Conservation (phyloP, 2,329 filamentous ascomycete species). For the Penicillium frequentans region DNA sequence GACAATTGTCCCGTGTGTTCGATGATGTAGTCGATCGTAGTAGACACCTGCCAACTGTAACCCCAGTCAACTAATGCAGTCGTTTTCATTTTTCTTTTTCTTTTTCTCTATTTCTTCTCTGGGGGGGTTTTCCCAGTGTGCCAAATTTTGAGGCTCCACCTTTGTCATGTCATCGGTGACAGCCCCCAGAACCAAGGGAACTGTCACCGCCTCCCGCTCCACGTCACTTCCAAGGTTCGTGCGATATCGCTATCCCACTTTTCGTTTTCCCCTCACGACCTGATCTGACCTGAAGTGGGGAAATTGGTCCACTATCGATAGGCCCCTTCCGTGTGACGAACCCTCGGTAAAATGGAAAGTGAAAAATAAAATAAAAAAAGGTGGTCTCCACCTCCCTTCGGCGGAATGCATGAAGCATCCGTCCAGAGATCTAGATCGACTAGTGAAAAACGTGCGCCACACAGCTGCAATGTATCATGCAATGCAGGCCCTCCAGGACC, state of each 20-base stretch:
- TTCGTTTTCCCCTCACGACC: background rate
- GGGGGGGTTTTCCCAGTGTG: background rate
- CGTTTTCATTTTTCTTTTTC: too few relatives aligned
- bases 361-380: background rate
- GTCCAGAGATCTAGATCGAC: conserved; percentile 4
- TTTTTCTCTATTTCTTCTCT: background rate
- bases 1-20: background rate
- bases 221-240: background rate
- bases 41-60: background rate
- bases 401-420: background rate
- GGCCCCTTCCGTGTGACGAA: conserved; percentile 1
- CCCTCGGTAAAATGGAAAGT: background rate
- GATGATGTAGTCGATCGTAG: background rate
- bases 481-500: conserved; percentile 3
- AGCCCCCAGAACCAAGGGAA: background rate
- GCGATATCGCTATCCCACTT: background rate
- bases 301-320: background rate
- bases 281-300: conserved; percentile 2
- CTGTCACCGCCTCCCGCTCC: background rate
- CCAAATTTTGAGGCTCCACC: background rate
- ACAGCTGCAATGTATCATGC: background rate
- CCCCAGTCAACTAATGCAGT: background rate
- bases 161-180: background rate
- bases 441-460: conserved; percentile 8
- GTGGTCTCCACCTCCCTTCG: background rate